Evolutionary conservation across 495 filamentous ascomycete species (phyloP).

Genomic region (Penicillium ochrochloron): DNA sequence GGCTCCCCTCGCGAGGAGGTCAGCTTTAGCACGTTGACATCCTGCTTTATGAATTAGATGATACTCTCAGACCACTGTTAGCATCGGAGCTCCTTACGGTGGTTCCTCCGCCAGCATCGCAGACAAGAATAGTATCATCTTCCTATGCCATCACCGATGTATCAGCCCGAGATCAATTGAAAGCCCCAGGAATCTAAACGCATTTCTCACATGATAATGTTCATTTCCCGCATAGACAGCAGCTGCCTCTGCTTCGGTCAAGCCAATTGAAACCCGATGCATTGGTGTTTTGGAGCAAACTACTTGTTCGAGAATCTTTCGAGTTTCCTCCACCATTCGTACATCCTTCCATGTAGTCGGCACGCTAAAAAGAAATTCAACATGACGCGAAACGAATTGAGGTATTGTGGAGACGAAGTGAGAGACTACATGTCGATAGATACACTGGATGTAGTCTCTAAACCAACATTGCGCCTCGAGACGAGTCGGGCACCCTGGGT

Average conservation of each 20-base stretch:
- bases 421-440: conserved; percentile 60
- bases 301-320: conserved; percentile 50
- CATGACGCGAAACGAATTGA: conserved; percentile 51
- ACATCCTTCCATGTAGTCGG: conserved; percentile 69
- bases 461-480: conserved; percentile 58
- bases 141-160: conserved; percentile 43
- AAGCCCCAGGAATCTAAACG: background rate
- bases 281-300: conserved; percentile 53
- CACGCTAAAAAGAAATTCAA: conserved; percentile 70
- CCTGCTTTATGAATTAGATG: conserved; percentile 24
- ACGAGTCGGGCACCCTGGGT: conserved; percentile 37
- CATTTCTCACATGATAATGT: conserved; percentile 32
- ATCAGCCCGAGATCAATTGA: background rate
- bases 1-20: conserved; percentile 33
- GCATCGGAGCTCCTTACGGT: conserved; percentile 36
- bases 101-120: conserved; percentile 61
- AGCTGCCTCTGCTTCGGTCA: conserved; percentile 72
- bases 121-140: conserved; percentile 45
- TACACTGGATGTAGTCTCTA: conserved; percentile 56
- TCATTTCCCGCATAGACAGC: conserved; percentile 59
- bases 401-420: conserved; percentile 48
- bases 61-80: background rate
- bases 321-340: conserved; percentile 61
- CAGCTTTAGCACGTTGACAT: conserved; percentile 45
- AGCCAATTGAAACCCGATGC: conserved; percentile 60